A percentile compares a stretch with the other conserved stretches of the same genome.
phyloP scores from a whole-genome alignment of 2,329 filamentous ascomycete genomes.

The Nigrospora sphaerica region DNA sequence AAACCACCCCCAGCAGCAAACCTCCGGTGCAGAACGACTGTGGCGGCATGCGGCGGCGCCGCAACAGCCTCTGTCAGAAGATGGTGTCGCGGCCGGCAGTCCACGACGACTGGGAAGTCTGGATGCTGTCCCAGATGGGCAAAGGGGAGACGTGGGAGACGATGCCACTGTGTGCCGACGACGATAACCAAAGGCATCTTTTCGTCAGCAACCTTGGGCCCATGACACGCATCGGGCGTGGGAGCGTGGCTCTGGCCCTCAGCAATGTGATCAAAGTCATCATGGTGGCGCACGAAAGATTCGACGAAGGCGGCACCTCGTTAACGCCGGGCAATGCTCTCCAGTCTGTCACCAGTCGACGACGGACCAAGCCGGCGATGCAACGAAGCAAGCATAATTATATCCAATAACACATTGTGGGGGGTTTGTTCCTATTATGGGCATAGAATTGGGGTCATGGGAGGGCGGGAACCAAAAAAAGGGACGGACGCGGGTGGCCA shows the following conservation, averaged over 20 bases:
- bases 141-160: constrained; percentile 38
- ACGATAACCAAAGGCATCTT: constrained; percentile 42
- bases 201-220: constrained; percentile 62
- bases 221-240: constrained; percentile 52
- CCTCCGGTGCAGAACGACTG: constrained; percentile 10
- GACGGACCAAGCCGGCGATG: constrained; percentile 17
- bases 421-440: no score
- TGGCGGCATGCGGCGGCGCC: constrained; percentile 21
- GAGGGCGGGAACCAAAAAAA: no score
- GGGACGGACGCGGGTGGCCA: no score
- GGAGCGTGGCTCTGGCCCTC: constrained; percentile 62
- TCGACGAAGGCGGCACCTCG: constrained; percentile 35
- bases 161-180: constrained; percentile 32
- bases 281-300: constrained; percentile 57
- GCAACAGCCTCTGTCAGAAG: constrained; percentile 9
- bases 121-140: constrained; percentile 41
- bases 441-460: no score
- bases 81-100: constrained; percentile 8
- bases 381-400: not conserved
- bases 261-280: constrained; percentile 69
- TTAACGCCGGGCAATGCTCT: constrained; percentile 25
- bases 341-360: constrained; percentile 23
- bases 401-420: not conserved
- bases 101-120: constrained; percentile 43
- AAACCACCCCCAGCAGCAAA: constrained; percentile 9